phyloP scores from a whole-genome alignment of 257 asterid species.

The Jasminum sambac region DNA sequence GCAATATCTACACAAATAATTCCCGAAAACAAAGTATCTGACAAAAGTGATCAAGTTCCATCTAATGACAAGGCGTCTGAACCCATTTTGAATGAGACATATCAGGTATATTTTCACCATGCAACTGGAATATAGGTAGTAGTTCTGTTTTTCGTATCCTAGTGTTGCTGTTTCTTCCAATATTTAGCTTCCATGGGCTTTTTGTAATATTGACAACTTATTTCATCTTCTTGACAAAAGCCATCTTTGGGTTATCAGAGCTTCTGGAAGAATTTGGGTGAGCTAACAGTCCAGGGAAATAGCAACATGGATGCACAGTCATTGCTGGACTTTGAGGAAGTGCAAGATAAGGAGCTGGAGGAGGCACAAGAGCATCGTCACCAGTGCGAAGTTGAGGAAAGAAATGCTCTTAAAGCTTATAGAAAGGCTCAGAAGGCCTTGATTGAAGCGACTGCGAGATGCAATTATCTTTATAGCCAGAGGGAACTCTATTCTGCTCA shows the following conservation, averaged over 20 bases:
- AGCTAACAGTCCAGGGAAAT: conserved; percentile 3
- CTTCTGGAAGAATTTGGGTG: conserved; percentile 20
- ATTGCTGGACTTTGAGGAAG: conserved; percentile 42
- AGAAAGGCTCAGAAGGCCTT: conserved; percentile 51
- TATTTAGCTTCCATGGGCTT: background rate
- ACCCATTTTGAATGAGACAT: conserved; percentile 16
- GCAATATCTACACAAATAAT: conserved; percentile 6
- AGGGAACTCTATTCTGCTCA: conserved; percentile 50
- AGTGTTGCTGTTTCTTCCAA: background rate
- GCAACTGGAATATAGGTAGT: conserved; percentile 20
- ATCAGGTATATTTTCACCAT: conserved; percentile 16
- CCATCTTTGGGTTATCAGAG: conserved; percentile 28
- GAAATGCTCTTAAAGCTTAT: conserved; percentile 43
- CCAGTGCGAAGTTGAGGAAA: conserved; percentile 48
- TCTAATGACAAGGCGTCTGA: conserved; percentile 20
- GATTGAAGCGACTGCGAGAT: conserved; percentile 48
- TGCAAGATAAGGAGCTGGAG: conserved; percentile 50
- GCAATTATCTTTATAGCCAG: conserved; percentile 43
- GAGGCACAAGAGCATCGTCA: conserved; percentile 52
- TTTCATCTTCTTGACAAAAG: conserved; percentile 18
- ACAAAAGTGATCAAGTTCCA: conserved; percentile 21
- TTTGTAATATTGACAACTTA: background rate
- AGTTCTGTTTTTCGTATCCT: conserved; percentile 6
- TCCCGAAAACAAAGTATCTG: conserved; percentile 23
- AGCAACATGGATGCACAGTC: conserved; percentile 29